Conservation (phyloP, 139 green algal species). For the Micractinium sp. region DNA sequence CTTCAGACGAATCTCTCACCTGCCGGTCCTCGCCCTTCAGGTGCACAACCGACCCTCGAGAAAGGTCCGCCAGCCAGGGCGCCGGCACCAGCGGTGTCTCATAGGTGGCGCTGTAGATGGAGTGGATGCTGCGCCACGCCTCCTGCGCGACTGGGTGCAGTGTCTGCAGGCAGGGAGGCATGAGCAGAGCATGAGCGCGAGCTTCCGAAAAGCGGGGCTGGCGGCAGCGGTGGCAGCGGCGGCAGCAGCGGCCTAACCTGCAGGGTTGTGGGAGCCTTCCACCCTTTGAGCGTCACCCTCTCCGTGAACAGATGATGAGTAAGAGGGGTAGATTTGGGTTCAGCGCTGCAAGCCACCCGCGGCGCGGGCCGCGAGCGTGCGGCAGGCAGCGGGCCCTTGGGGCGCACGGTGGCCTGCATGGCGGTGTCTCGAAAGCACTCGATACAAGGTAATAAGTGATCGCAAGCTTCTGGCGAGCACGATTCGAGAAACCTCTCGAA, state of each 20-base stretch:
- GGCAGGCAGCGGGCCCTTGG: too few relatives aligned
- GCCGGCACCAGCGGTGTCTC: slow-evolving; percentile 38
- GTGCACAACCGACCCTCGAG: slow-evolving; percentile 2
- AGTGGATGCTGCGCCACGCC: slow-evolving; percentile 30
- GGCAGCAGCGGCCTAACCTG: background rate
- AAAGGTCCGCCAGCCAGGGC: slow-evolving; percentile 25
- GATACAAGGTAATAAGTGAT: too few relatives aligned
- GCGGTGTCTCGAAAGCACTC: too few relatives aligned
- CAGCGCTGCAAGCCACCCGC: too few relatives aligned
- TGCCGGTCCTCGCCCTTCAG: slow-evolving; percentile 68
- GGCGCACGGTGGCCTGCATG: too few relatives aligned
- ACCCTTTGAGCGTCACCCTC: background rate
- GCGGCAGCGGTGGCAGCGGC: background rate
- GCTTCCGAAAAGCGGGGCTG: background rate
- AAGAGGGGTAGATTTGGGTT: too few relatives aligned
- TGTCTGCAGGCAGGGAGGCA: background rate
- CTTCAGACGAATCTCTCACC: too few relatives aligned
- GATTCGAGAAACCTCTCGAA: too few relatives aligned
- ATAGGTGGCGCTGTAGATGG: slow-evolving; percentile 25
- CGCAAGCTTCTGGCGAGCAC: too few relatives aligned
- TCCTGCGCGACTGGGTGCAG: slow-evolving; percentile 17
- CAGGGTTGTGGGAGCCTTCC: background rate
- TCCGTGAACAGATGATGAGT: slow-evolving; percentile 6
- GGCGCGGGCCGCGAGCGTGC: too few relatives aligned
- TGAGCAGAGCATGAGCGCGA: background rate